Evolutionary conservation across 2,329 filamentous ascomycete species (phyloP).

Genomic region (Penicillium sp.): DNA sequence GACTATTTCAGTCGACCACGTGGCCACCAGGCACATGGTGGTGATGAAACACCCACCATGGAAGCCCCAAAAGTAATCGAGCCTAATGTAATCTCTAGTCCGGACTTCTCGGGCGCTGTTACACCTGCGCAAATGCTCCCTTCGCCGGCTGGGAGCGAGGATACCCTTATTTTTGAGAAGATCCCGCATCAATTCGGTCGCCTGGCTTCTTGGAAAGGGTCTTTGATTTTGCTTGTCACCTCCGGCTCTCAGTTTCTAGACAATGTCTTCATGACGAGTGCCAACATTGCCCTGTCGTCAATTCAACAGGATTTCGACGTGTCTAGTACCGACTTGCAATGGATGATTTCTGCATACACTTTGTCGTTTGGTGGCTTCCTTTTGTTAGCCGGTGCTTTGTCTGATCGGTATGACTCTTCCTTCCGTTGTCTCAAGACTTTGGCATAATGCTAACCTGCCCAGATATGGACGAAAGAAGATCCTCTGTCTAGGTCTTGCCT

Average conservation of each 20-base stretch:
- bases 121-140: slow-evolving; percentile 14
- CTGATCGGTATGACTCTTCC: slow-evolving; percentile 25
- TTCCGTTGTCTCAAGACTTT: neutral
- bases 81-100: slow-evolving; percentile 14
- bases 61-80: slow-evolving; percentile 13
- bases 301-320: slow-evolving; percentile 40
- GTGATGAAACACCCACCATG: neutral
- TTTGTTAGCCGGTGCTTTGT: slow-evolving; percentile 32
- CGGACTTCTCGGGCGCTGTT: slow-evolving; percentile 9
- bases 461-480: slow-evolving; percentile 40
- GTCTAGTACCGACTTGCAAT: slow-evolving; percentile 36
- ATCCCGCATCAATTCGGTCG: slow-evolving; percentile 30
- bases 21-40: slow-evolving; percentile 6
- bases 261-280: slow-evolving; percentile 45
- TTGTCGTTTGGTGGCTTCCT: slow-evolving; percentile 40
- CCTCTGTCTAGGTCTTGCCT: slow-evolving; percentile 37
- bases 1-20: slow-evolving; percentile 12
- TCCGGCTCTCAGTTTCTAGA: slow-evolving; percentile 45
- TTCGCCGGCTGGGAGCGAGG: slow-evolving; percentile 18
- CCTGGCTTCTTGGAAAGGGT: slow-evolving; percentile 38
- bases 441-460: slow-evolving; percentile 1
- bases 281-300: slow-evolving; percentile 42
- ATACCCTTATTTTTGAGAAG: slow-evolving; percentile 20
- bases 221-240: slow-evolving; percentile 39
- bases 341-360: slow-evolving; percentile 44